A percentile compares a stretch with the other conserved stretches of the same genome.
These are phyloP conservation scores for Discostella stelligera DNA, from an alignment of 352 stramenopile genomes.

Conservation along the genomic window DNA sequence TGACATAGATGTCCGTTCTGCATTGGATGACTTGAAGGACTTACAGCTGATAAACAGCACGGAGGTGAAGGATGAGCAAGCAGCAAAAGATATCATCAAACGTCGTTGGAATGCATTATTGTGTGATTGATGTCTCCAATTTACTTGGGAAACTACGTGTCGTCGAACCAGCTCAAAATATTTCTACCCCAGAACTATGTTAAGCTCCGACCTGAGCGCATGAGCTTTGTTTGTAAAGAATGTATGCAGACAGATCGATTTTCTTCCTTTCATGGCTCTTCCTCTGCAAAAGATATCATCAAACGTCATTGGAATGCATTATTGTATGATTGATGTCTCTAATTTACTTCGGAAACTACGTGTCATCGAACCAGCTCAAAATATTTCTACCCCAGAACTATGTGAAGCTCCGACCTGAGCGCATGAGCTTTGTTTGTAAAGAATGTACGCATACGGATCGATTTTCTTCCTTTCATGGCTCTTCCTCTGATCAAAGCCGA, in stretches of 20 bases:
- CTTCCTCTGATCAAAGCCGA: constrained; percentile 28
- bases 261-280: constrained; percentile 52
- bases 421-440: constrained; percentile 42
- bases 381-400: not conserved
- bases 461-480: constrained; percentile 48
- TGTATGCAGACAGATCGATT: constrained; percentile 44
- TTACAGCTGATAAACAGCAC: constrained; percentile 48
- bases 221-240: constrained; percentile 49
- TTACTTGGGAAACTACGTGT: not conserved
- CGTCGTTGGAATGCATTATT: constrained; percentile 42
- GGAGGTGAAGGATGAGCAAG: constrained; percentile 33
- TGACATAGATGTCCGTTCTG: constrained; percentile 60
- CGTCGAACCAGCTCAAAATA: not conserved
- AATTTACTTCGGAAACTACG: not conserved
- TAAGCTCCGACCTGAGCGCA: not conserved
- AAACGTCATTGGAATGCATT: constrained; percentile 42
- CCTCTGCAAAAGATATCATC: constrained; percentile 18
- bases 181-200: not conserved
- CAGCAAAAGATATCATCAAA: constrained; percentile 26
- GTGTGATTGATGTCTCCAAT: not conserved
- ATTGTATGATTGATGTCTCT: constrained; percentile 6
- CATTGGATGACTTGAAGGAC: constrained; percentile 64
- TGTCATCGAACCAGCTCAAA: not conserved
- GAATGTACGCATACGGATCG: constrained; percentile 50
- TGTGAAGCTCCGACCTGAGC: not conserved